Evolutionary conservation across 1,284 basidiomycete species (phyloP).

Genomic region (Sanghuangporus sanghuang): DNA sequence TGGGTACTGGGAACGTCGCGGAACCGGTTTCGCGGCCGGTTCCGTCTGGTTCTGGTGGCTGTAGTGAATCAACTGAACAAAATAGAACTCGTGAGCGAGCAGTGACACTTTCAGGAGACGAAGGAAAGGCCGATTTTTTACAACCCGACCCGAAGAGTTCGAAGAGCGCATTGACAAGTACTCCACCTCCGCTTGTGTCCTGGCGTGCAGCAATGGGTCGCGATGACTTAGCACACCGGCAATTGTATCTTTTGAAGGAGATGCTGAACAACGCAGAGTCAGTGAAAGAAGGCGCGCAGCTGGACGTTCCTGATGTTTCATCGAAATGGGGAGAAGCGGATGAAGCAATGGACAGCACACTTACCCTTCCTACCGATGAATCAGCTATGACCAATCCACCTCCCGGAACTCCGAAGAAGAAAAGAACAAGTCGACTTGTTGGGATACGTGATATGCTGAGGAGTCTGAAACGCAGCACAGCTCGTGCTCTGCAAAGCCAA

Average conservation of each 20-base stretch:
- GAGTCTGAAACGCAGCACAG: slow-evolving; percentile 45
- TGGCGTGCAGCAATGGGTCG: slow-evolving; percentile 32
- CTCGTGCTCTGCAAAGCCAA: background rate
- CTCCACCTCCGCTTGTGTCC: slow-evolving; percentile 10
- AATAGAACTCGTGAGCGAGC: slow-evolving; percentile 21
- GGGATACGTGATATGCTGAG: slow-evolving; percentile 70
- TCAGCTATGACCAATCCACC: slow-evolving; percentile 22
- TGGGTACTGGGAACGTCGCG: slow-evolving; percentile 25
- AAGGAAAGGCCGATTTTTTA: slow-evolving; percentile 17
- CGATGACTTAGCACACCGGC: slow-evolving; percentile 34
- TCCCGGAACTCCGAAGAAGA: slow-evolving; percentile 28
- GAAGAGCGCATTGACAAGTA: slow-evolving; percentile 19
- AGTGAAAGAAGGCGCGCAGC: slow-evolving; percentile 16
- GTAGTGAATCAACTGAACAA: background rate
- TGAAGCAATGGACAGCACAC: slow-evolving; percentile 61
- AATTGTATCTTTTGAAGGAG: slow-evolving; percentile 41
- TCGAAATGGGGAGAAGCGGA: slow-evolving; percentile 60
- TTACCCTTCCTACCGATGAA: slow-evolving; percentile 69
- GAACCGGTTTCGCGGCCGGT: background rate
- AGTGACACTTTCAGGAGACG: slow-evolving; percentile 22
- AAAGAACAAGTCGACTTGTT: slow-evolving; percentile 45
- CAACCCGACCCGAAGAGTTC: slow-evolving; percentile 17
- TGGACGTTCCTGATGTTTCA: slow-evolving; percentile 18
- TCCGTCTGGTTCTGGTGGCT: background rate
- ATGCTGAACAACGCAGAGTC: slow-evolving; percentile 44